Evolutionary conservation across 169 alveolate species (phyloP).

Genomic region (Plasmodium malariae): DNA sequence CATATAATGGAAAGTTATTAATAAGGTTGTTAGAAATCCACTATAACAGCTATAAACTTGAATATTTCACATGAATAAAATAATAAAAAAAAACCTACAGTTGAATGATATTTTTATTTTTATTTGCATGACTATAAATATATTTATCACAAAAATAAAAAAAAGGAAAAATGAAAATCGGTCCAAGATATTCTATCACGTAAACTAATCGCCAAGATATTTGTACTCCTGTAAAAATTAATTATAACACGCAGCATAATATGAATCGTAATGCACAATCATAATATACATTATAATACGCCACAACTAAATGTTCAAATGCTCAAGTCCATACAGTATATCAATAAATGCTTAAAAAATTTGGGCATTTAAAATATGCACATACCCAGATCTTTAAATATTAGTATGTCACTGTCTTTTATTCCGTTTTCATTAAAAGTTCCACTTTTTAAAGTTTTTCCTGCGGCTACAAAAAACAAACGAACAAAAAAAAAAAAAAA

Average conservation of each 20-base stretch:
- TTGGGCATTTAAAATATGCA: too few relatives aligned
- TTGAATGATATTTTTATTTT: constrained; percentile 77
- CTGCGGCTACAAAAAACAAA: constrained; percentile 40
- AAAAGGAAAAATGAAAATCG: constrained; percentile 94
- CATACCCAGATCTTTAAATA: constrained; percentile 87
- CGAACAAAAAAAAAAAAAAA: constrained; percentile 5
- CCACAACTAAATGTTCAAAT: too few relatives aligned
- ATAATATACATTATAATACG: too few relatives aligned
- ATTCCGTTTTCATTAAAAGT: constrained; percentile 78
- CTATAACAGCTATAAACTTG: too few relatives aligned
- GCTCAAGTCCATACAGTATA: too few relatives aligned
- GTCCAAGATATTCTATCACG: constrained; percentile 98
- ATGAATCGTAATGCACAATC: too few relatives aligned
- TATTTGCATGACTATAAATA: constrained; percentile 84
- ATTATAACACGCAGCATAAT: too few relatives aligned
- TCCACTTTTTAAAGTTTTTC: constrained; percentile 59
- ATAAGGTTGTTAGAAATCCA: too few relatives aligned
- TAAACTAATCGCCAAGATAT: constrained; percentile 97
- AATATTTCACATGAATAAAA: background rate
- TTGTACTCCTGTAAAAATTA: constrained; percentile 93
- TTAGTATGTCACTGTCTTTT: constrained; percentile 84
- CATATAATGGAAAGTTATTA: too few relatives aligned
- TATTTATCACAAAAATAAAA: constrained; percentile 90
- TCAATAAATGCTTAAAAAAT: too few relatives aligned
- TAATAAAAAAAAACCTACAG: constrained; percentile 25